phyloP scores from a whole-genome alignment of 2,329 filamentous ascomycete species.

The Botryotinia calthae region DNA sequence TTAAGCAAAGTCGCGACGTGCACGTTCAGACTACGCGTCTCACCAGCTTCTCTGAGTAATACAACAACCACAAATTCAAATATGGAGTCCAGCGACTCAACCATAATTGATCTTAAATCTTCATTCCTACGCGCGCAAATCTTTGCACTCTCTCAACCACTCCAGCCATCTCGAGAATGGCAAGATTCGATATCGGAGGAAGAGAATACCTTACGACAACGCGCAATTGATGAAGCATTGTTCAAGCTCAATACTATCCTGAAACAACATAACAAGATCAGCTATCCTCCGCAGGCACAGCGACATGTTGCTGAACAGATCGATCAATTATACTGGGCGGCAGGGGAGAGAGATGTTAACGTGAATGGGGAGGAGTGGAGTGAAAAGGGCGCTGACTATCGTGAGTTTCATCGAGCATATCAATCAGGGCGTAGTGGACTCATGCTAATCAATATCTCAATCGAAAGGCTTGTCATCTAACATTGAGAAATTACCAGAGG shows the following conservation, averaged over 20 bases:
- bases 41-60: background rate
- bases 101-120: slow-evolving; percentile 60
- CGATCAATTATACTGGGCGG: slow-evolving; percentile 59
- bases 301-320: slow-evolving; percentile 73
- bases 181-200: slow-evolving; percentile 46
- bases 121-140: slow-evolving; percentile 44
- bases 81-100: slow-evolving; percentile 40
- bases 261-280: slow-evolving; percentile 62
- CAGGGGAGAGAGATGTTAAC: slow-evolving; percentile 41
- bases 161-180: slow-evolving; percentile 44
- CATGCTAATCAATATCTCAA: slow-evolving; percentile 7
- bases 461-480: slow-evolving; percentile 27
- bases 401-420: slow-evolving; percentile 26
- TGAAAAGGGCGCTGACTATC: slow-evolving; percentile 40
- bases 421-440: background rate
- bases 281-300: slow-evolving; percentile 66
- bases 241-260: slow-evolving; percentile 59
- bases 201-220: slow-evolving; percentile 41
- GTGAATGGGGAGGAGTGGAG: slow-evolving; percentile 44
- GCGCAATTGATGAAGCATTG: slow-evolving; percentile 55
- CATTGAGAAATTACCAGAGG: slow-evolving; percentile 35
- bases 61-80: background rate
- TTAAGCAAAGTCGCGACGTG: background rate
- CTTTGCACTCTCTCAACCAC: slow-evolving; percentile 41
- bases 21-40: background rate